phyloP scores from a whole-genome alignment of 2,329 filamentous ascomycete species.

The Graphiopsis chlorocephala region DNA sequence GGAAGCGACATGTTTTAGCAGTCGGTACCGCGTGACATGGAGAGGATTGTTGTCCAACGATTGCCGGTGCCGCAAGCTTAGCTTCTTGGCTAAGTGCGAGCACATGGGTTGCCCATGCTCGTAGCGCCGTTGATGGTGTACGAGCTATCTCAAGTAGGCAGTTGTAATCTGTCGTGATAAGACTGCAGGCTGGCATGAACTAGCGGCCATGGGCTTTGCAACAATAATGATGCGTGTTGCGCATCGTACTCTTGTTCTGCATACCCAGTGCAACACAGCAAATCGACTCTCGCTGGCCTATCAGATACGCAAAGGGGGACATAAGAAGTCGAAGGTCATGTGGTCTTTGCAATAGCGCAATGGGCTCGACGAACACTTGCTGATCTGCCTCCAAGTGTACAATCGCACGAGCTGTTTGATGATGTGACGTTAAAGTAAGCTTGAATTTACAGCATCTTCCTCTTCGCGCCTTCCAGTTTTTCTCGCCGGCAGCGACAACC shows the following conservation, averaged over 20 bases:
- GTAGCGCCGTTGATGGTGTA: background rate
- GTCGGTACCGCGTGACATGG: background rate
- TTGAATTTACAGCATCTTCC: background rate
- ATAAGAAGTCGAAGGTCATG: background rate
- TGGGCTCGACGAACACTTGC: background rate
- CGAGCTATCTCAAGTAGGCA: background rate
- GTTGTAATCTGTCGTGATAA: background rate
- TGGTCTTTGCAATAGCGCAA: background rate
- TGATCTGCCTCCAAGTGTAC: background rate
- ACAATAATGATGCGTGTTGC: background rate
- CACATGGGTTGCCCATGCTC: background rate
- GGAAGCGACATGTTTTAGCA: background rate
- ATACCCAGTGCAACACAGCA: background rate
- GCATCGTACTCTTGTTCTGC: background rate
- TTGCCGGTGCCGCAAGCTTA: background rate
- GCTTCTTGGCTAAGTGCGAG: background rate
- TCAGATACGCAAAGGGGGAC: background rate
- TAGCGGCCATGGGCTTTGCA: background rate
- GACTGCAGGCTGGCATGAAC: background rate
- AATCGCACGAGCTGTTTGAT: background rate
- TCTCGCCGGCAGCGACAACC: background rate
- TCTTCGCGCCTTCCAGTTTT: background rate
- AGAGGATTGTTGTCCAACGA: background rate
- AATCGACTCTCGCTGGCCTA: background rate
- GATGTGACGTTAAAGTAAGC: background rate